These are phyloP conservation scores for Cryphonectria japonica DNA, from an alignment of 2,329 filamentous ascomycete genomes.

Conservation along the genomic window DNA sequence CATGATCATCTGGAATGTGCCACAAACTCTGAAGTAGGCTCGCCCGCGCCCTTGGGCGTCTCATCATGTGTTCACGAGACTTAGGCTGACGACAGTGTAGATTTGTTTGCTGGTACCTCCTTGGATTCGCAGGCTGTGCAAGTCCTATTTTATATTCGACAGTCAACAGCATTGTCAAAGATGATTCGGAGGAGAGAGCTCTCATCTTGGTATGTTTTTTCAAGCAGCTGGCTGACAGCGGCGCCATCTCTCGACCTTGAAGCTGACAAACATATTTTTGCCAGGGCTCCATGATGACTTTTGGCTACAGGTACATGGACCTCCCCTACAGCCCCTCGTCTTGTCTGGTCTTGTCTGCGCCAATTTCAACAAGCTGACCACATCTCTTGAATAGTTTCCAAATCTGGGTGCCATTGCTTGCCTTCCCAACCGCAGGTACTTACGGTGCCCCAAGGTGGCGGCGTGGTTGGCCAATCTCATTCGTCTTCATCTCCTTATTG, in stretches of 20 bases:
- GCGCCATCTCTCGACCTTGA: neutral
- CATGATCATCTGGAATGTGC: constrained; percentile 55
- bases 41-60: too few relatives aligned
- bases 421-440: constrained; percentile 47
- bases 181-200: constrained; percentile 46
- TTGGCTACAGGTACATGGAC: constrained; percentile 41
- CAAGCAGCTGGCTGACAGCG: neutral
- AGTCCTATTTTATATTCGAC: constrained; percentile 49
- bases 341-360: neutral
- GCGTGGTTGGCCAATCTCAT: constrained; percentile 52
- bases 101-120: constrained; percentile 48
- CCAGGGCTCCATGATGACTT: constrained; percentile 50
- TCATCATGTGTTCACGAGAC: too few relatives aligned
- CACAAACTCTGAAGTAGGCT: constrained; percentile 48
- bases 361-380: neutral
- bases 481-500: constrained; percentile 49
- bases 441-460: constrained; percentile 51
- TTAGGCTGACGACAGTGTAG: constrained; percentile 27
- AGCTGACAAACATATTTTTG: constrained; percentile 4
- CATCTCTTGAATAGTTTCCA: constrained; percentile 39
- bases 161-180: constrained; percentile 47
- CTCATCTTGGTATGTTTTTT: constrained; percentile 39
- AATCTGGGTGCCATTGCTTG: constrained; percentile 48
- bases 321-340: too few relatives aligned
- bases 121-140: constrained; percentile 43